Percentiles rank a stretch among this genome's conserved stretches.
Conservation (phyloP, 73 alveolate species). For the Symbiodinium natans region DNA sequence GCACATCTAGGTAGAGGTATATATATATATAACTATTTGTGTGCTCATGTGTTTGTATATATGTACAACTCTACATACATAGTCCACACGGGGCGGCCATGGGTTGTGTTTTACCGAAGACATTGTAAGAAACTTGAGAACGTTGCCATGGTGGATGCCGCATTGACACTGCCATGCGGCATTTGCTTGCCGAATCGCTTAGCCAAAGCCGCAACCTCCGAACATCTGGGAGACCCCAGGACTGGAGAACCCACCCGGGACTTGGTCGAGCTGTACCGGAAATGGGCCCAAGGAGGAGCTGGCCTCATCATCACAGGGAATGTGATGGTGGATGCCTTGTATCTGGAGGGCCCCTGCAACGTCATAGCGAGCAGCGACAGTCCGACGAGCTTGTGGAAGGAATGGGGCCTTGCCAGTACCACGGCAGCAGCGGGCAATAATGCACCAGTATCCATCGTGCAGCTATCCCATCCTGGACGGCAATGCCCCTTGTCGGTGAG, state of each 20-base stretch:
- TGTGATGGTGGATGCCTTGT: neutral
- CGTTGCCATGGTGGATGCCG: neutral
- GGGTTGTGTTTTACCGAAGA: no score
- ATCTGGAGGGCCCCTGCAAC: neutral
- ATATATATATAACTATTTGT: no score
- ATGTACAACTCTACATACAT: no score
- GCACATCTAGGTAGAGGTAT: neutral
- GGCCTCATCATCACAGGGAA: constrained; percentile 63
- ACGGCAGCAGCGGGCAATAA: neutral
- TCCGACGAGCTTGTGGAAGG: neutral
- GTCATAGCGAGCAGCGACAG: neutral
- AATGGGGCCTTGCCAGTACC: neutral
- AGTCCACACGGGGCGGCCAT: no score
- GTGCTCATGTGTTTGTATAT: no score
- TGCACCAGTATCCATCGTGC: neutral
- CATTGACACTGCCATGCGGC: neutral
- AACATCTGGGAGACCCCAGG: constrained; percentile 56
- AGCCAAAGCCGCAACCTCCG: constrained; percentile 72
- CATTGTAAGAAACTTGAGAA: no score
- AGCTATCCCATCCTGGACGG: constrained; percentile 73
- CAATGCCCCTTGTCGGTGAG: constrained; percentile 67
- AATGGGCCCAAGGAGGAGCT: constrained; percentile 70
- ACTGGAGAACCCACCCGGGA: constrained; percentile 23
- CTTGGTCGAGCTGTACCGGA: constrained; percentile 48
- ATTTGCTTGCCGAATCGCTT: constrained; percentile 48